Base-by-base conservation (phyloP, 345 rosid genomes). In the Balakata baccata region DNA sequence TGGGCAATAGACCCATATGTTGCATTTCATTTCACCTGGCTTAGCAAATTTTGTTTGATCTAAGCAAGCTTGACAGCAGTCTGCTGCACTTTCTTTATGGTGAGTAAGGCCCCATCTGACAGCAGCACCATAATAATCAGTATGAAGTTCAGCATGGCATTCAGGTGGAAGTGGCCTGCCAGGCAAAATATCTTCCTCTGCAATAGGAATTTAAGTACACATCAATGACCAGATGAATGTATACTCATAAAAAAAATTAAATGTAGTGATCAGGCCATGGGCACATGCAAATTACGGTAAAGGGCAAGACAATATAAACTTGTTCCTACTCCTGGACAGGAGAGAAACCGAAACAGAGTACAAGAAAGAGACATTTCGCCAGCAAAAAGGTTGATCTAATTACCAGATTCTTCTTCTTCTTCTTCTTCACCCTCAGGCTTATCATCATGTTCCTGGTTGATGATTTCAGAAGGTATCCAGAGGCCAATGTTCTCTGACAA, bases 1-100 rank as follows among this genome's bases (percentile, higher is more conserved):
- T 4, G 99, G 99, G 80, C 99, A 96, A 81, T 93, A 96, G 39
- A 96, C 99, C 99, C 99, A 96, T 64, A 88, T 79, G 82, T 96
- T 96, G 90, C 99, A 96, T 79, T 75, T 93, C 76, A 77, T 84
- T 82, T 91, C 89, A 72, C 93, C 96, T n/a, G 92, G 91, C 67
- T 81, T 87, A 2, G 96, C 97, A 66, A 47, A 72, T 74, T 85
- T 87, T 53, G 98, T 96, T 64, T 93, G 99, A 78, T 92, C 97
- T 75, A 91, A 81, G 83, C 99, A 96, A 66, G 98, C 97, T 71
- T 93, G 93, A 83, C 98, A 96, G 83, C 99, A 96, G 75, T 96
- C 97, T 13, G 98, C 98, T 49, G 98, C 99, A 82, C 98, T 96
- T 80, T 93, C 97, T 86, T 91, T 90, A 64, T 84, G 98, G 80